phyloP scores from a whole-genome alignment of 257 asterid species.

The Solanum bulbocastanum region DNA sequence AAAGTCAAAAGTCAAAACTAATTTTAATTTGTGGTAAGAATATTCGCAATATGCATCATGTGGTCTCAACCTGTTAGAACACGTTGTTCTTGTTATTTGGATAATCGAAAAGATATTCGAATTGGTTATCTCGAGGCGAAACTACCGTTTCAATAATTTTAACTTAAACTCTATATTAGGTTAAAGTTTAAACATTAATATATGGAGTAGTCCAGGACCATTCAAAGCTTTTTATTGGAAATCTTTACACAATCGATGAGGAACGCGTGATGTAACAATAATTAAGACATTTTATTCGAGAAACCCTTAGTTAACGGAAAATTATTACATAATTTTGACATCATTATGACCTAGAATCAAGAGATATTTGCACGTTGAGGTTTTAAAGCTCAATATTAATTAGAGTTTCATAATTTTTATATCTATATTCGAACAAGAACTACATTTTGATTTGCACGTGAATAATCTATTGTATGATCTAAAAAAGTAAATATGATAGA shows the following conservation, averaged over 20 bases:
- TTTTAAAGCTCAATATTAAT: background rate
- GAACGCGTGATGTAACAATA: no score
- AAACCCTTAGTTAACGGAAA: background rate
- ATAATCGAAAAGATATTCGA: background rate
- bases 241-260: no score
- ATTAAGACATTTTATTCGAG: background rate
- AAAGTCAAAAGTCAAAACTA: background rate
- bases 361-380: background rate
- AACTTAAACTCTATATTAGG: background rate
- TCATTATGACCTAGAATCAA: background rate
- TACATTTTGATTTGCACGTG: no score
- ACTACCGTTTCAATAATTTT: background rate
- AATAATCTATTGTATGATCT: no score
- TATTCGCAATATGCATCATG: background rate
- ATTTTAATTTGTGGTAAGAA: background rate
- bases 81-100: background rate
- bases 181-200: no score
- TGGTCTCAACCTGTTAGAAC: no score
- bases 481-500: background rate
- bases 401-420: background rate
- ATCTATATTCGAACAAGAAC: no score
- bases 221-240: no score
- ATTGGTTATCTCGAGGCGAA: background rate
- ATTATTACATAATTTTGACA: background rate
- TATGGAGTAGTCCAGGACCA: no score